Base-by-base conservation (phyloP, 345 rosid species). In the Dovyalis caffra region DNA sequence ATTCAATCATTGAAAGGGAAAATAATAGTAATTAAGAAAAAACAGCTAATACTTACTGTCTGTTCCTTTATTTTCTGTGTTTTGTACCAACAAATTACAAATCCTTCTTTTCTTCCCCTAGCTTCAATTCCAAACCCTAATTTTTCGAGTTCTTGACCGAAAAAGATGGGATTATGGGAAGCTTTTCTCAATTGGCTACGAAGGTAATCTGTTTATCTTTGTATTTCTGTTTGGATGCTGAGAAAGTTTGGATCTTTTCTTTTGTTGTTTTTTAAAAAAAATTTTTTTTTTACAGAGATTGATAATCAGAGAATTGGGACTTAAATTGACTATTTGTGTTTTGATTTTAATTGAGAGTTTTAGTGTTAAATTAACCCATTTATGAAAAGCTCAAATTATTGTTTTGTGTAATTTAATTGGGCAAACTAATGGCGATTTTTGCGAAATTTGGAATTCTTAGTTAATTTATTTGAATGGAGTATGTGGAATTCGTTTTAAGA, bases 141-240 rank as follows among this genome's bases (percentile, higher is more conserved):
- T 31, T 69, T 34, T 25, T 34, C 15, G 21, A 10, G 16, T 23
- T 51, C 49, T 40, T 12, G 33, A n/a, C 16, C 47, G 28, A 14
- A 64, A 60, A 8, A 66, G 65, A 82, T 82, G 85, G 85, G 85
- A 23, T 65, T 79, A 29, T 82, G 85, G 85, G 85, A 82, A 78
- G 80, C 80, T 65, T 76, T 82, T 73, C 80, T 82, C 58, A 82
- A 82, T 61, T 82, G 85, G 85, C 82, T 79, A 20, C 78, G 85
- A 47, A 82, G 85, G 85, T 82, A 73, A 79, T 64, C 29, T 9
- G 34, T 56, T 15, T 32, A 57, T 58, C 45, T 35, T 35, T 38
- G 23, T 23, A 6, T 16, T 11, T 40, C 40, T 69, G 51, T 70
- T 58, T 69, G 73, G 70, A 67, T 76, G 69, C 28, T 29, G 70